A percentile compares a stretch with the other conserved stretches of the same genome.
Conservation (phyloP, 139 green algal genomes). For the Coelastrella sp. region DNA sequence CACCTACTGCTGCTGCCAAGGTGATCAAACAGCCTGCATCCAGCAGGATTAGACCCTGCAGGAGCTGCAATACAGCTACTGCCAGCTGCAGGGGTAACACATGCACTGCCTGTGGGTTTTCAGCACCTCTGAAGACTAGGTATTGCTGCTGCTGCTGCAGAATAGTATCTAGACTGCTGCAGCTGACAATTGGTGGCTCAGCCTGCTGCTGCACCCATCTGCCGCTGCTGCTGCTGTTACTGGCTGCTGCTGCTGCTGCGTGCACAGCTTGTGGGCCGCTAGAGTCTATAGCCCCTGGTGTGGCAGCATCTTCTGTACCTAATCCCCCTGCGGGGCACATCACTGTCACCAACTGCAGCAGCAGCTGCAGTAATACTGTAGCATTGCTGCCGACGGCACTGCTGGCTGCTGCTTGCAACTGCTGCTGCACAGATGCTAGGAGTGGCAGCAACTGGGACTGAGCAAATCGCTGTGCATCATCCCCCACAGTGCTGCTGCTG, state of each 20-base stretch:
- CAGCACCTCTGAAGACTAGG: conserved; percentile 18
- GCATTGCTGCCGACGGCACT: background rate
- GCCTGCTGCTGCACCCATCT: conserved; percentile 12
- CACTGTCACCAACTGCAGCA: conserved; percentile 17
- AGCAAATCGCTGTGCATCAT: background rate
- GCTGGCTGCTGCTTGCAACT: conserved; percentile 1
- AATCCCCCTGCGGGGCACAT: background rate
- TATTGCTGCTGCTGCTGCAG: conserved; percentile 19
- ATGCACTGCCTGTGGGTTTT: background rate
- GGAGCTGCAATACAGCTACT: conserved; percentile 11
- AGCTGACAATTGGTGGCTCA: background rate
- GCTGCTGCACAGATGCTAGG: conserved; percentile 12
- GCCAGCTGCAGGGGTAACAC: conserved; percentile 22
- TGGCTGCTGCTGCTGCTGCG: background rate
- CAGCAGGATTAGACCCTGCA: background rate
- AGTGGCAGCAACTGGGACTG: background rate
- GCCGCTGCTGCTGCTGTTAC: background rate
- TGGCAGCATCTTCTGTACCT: background rate
- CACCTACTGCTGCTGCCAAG: conserved; percentile 8
- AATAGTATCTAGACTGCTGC: background rate
- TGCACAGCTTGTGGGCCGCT: background rate
- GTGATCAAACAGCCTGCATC: background rate
- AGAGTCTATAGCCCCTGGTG: background rate
- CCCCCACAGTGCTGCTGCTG: background rate
- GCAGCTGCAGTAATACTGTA: conserved; percentile 5